Conservation (phyloP, 2,329 filamentous ascomycete species). For the Tolypocladium inflatum region DNA sequence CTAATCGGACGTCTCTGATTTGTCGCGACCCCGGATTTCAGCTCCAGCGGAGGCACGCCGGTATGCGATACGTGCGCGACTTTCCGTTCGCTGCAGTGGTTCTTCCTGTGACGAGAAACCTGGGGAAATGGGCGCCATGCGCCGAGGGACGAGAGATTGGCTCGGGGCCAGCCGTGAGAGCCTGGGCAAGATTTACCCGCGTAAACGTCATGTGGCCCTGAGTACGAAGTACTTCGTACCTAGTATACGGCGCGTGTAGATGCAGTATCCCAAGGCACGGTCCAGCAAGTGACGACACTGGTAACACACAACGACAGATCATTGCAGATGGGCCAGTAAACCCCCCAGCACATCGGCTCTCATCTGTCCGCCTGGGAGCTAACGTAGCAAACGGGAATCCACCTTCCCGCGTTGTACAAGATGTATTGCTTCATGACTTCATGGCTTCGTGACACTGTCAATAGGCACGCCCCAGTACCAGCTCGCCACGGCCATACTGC, state of each 20-base stretch:
- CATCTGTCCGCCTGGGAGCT: background rate
- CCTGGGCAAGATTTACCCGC: background rate
- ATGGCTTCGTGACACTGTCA: slow-evolving; percentile 24
- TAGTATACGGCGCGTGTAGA: background rate
- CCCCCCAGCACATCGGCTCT: background rate
- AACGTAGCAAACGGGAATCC: background rate
- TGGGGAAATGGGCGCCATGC: background rate
- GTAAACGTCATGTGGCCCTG: too few relatives aligned
- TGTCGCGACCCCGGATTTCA: background rate
- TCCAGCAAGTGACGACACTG: background rate
- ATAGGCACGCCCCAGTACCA: slow-evolving; percentile 52
- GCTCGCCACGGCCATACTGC: slow-evolving; percentile 58
- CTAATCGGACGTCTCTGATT: background rate
- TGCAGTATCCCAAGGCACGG: background rate
- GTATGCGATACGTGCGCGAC: background rate
- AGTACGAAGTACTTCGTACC: background rate
- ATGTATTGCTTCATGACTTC: background rate
- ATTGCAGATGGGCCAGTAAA: background rate
- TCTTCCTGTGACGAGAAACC: background rate
- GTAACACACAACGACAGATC: background rate
- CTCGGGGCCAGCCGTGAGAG: background rate
- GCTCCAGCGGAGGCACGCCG: background rate
- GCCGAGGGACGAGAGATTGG: background rate
- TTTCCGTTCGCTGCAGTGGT: background rate
- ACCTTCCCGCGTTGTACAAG: background rate